A percentile compares a stretch with the other conserved stretches of the same genome.
Conservation (phyloP, 2,329 filamentous ascomycete genomes). For the Penicillium decumbens region DNA sequence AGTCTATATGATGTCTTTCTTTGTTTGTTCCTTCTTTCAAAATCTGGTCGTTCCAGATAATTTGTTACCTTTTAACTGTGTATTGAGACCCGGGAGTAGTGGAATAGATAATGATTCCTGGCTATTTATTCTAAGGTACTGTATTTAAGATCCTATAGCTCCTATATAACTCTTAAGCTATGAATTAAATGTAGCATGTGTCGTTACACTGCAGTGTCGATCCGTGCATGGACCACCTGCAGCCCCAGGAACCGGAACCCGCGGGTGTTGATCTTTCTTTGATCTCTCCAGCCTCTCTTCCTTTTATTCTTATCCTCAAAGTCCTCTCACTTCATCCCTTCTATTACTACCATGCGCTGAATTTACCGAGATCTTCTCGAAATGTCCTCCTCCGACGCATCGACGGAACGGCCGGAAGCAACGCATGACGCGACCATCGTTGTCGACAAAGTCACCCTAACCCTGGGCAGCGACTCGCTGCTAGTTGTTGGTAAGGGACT, state of each 20-base stretch:
- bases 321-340: not conserved
- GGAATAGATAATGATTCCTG: constrained; percentile 22
- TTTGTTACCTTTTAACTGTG: constrained; percentile 25
- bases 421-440: constrained; percentile 46
- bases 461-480: constrained; percentile 57
- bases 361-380: constrained; percentile 8
- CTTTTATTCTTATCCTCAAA: constrained; percentile 1
- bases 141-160: no score
- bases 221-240: constrained; percentile 14
- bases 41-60: constrained; percentile 25
- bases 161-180: no score
- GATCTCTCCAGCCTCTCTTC: constrained; percentile 10
- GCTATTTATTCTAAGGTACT: not conserved
- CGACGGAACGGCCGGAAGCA: constrained; percentile 29
- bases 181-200: not conserved
- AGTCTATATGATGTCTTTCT: constrained; percentile 29
- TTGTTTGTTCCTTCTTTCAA: constrained; percentile 17
- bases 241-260: constrained; percentile 18
- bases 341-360: constrained; percentile 10
- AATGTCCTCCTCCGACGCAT: constrained; percentile 23
- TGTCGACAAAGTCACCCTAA: constrained; percentile 57
- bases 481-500: constrained; percentile 52
- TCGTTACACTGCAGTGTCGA: constrained; percentile 7
- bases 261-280: constrained; percentile 12
- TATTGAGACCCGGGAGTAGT: constrained; percentile 26